These are phyloP conservation scores for Aspergillus novoparasiticus DNA, from an alignment of 2,329 filamentous ascomycete species.

Conservation along the genomic window DNA sequence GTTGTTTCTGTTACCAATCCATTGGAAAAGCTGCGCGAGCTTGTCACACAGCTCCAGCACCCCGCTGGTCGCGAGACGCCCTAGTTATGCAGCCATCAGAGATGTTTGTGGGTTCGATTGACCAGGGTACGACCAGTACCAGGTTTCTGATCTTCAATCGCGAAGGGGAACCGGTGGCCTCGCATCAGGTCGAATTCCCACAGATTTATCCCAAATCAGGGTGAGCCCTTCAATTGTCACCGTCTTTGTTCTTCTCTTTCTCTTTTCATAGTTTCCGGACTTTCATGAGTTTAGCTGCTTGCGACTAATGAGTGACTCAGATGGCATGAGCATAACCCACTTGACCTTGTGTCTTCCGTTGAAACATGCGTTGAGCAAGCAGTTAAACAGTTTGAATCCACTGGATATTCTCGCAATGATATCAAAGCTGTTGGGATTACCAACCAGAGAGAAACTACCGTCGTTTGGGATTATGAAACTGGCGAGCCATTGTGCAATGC, in stretches of 20 bases:
- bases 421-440: constrained; percentile 82
- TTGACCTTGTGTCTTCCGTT: constrained; percentile 73
- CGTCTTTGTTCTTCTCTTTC: constrained; percentile 31
- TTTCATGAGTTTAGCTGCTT: background rate
- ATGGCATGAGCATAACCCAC: constrained; percentile 87
- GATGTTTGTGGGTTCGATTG: constrained; percentile 78
- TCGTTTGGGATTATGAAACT: constrained; percentile 80
- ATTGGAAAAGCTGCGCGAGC: background rate
- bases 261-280: background rate
- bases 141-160: constrained; percentile 88
- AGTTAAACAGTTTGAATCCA: constrained; percentile 65
- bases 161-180: constrained; percentile 73
- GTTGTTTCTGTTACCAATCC: background rate
- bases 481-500: constrained; percentile 81
- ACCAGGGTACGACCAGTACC: constrained; percentile 87
- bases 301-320: constrained; percentile 43
- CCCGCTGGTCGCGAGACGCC: background rate
- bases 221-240: constrained; percentile 47
- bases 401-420: constrained; percentile 64
- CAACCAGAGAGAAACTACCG: constrained; percentile 85
- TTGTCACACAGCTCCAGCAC: background rate
- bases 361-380: constrained; percentile 77
- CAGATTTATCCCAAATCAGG: constrained; percentile 84
- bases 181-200: constrained; percentile 82
- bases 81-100: constrained; percentile 28